phyloP scores from a whole-genome alignment of 164 flowering plant genomes.

The Annona cherimola region DNA sequence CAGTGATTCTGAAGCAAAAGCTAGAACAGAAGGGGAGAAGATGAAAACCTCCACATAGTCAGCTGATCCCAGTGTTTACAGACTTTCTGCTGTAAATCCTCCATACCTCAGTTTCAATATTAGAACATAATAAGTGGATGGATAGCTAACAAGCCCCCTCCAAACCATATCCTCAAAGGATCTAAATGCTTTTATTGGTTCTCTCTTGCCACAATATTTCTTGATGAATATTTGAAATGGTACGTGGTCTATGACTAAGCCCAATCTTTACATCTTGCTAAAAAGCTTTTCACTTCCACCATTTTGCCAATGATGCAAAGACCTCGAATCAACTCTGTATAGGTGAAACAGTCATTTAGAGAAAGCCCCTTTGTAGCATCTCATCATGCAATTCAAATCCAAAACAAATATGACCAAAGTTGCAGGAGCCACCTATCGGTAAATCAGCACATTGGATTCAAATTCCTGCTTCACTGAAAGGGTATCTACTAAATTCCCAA shows the following conservation, averaged over 20 bases:
- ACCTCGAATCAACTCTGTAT: constrained; percentile 64
- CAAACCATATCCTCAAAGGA: constrained; percentile 26
- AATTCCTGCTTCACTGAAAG: constrained; percentile 45
- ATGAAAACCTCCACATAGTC: not conserved
- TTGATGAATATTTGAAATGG: constrained; percentile 53
- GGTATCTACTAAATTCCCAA: constrained; percentile 39
- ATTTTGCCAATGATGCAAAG: constrained; percentile 34
- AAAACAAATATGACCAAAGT: constrained; percentile 26
- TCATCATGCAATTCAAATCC: constrained; percentile 54
- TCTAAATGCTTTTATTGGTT: constrained; percentile 33
- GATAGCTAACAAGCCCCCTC: constrained; percentile 9
- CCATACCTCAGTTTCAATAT: constrained; percentile 13
- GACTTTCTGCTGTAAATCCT: constrained; percentile 13
- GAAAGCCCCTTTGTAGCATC: constrained; percentile 47
- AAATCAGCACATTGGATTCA: constrained; percentile 45
- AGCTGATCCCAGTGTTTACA: not conserved
- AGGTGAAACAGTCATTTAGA: constrained; percentile 57
- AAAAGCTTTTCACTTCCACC: constrained; percentile 41
- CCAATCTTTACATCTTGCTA: constrained; percentile 28
- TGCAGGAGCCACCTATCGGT: constrained; percentile 55
- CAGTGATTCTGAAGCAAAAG: not conserved
- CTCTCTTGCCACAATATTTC: constrained; percentile 36
- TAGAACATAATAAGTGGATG: constrained; percentile 20
- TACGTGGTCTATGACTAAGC: constrained; percentile 53
- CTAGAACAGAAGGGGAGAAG: not conserved